Evolutionary conservation across 2,329 filamentous ascomycete genomes (phyloP).

Genomic region (Zalaria obscura): DNA sequence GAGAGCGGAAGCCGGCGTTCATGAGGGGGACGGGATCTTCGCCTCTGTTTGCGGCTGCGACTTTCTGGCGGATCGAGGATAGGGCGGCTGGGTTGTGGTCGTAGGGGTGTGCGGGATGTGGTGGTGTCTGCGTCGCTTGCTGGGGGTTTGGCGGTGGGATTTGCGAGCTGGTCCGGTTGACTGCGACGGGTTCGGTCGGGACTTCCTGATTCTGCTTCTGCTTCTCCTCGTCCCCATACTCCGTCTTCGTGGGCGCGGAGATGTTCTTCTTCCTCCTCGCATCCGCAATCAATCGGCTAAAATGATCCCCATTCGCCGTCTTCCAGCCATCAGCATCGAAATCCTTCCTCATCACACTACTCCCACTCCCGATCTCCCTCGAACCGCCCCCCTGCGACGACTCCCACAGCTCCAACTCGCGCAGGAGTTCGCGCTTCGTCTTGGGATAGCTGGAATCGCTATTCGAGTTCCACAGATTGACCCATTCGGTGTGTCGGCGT

Average conservation of each 20-base stretch:
- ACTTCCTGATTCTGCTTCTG: constrained; percentile 12
- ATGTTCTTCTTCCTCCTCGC: constrained; percentile 46
- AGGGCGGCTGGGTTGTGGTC: constrained; percentile 12
- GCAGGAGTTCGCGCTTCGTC: constrained; percentile 54
- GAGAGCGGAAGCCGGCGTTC: constrained; percentile 9
- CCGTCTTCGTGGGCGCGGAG: constrained; percentile 9
- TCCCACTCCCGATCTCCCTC: constrained; percentile 23
- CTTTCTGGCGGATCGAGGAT: constrained; percentile 12
- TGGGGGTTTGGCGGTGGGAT: constrained; percentile 1
- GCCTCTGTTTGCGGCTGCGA: constrained; percentile 10
- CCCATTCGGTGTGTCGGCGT: constrained; percentile 78
- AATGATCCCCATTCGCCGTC: constrained; percentile 56
- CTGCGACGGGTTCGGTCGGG: not conserved
- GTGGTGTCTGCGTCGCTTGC: constrained; percentile 3
- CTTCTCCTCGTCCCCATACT: constrained; percentile 17
- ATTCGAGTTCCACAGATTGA: constrained; percentile 93
- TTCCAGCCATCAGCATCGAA: constrained; percentile 74
- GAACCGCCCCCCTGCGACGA: constrained; percentile 57
- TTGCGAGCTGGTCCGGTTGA: not conserved
- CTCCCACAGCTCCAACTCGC: constrained; percentile 79
- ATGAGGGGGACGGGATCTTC: constrained; percentile 7
- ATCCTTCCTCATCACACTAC: constrained; percentile 63
- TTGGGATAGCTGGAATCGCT: constrained; percentile 70
- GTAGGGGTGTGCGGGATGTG: constrained; percentile 9
- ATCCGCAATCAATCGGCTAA: constrained; percentile 63